Percentiles rank a stretch among this genome's conserved stretches.
Evolutionary conservation across 495 filamentous ascomycete species (phyloP).

Genomic region (Penicillium ucsense): DNA sequence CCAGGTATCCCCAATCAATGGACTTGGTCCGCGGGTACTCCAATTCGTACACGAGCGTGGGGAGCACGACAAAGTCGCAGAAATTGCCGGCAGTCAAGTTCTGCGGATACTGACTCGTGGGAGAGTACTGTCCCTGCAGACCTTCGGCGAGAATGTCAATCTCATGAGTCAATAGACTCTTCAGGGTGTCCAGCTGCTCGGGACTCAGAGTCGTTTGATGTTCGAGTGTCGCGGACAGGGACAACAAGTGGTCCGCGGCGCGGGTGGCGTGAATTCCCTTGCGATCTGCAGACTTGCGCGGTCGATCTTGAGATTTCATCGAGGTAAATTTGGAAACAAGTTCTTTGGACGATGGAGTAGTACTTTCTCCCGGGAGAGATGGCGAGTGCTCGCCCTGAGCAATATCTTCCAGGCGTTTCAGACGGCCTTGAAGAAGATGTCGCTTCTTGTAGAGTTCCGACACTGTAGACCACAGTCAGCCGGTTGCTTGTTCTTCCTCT

Average conservation of each 20-base stretch:
- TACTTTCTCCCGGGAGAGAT: too few species aligned
- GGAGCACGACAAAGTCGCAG: slow-evolving; percentile 60
- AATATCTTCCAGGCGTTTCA: slow-evolving; percentile 30
- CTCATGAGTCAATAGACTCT: slow-evolving; percentile 50
- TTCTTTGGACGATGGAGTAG: neutral
- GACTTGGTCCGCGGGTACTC: slow-evolving; percentile 60
- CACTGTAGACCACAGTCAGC: slow-evolving; percentile 20
- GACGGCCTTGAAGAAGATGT: slow-evolving; percentile 29
- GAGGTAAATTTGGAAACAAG: slow-evolving; percentile 1
- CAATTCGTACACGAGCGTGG: slow-evolving; percentile 68
- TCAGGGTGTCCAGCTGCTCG: slow-evolving; percentile 50
- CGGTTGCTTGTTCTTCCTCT: too few species aligned
- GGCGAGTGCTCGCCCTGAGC: neutral
- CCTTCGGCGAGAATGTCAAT: slow-evolving; percentile 52
- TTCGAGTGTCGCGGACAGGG: slow-evolving; percentile 45
- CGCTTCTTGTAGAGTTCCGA: slow-evolving; percentile 47
- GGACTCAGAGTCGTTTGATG: slow-evolving; percentile 45
- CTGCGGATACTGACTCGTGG: slow-evolving; percentile 45
- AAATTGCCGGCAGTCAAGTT: slow-evolving; percentile 60
- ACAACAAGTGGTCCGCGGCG: slow-evolving; percentile 36
- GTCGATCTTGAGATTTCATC: neutral
- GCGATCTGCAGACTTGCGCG: neutral
- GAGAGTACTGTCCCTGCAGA: slow-evolving; percentile 45
- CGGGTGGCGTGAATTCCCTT: slow-evolving; percentile 1
- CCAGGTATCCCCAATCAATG: slow-evolving; percentile 63